Conservation (phyloP, 768 basidiomycete species). For the Daedaleopsis sinensis region DNA sequence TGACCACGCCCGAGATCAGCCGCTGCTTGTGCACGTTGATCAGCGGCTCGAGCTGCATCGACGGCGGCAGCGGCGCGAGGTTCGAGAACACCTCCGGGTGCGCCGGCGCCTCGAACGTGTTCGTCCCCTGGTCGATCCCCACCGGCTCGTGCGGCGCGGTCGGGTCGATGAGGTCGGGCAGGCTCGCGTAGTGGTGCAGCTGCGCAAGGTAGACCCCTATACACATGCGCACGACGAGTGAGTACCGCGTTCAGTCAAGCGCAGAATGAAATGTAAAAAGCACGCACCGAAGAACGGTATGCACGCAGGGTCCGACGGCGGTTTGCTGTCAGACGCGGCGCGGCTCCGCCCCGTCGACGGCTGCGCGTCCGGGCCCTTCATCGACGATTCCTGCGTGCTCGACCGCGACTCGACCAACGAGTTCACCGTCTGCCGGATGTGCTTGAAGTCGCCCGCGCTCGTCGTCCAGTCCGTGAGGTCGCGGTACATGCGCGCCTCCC, state of each 20-base stretch:
- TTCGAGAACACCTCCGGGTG: constrained; percentile 81
- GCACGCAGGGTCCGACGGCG: constrained; percentile 53
- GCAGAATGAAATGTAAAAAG: background rate
- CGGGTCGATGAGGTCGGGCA: constrained; percentile 84
- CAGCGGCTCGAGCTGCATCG: constrained; percentile 82
- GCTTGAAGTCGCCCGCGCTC: constrained; percentile 69
- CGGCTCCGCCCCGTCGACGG: constrained; percentile 36
- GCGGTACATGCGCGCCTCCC: constrained; percentile 73
- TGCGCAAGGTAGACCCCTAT: constrained; percentile 79
- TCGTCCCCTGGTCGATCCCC: constrained; percentile 61
- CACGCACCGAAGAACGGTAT: constrained; percentile 81
- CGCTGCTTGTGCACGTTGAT: constrained; percentile 92
- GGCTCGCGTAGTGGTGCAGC: constrained; percentile 59
- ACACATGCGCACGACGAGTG: constrained; percentile 3
- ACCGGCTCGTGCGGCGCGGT: constrained; percentile 74
- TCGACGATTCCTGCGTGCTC: constrained; percentile 54
- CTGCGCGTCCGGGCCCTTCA: constrained; percentile 45
- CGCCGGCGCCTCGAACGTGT: constrained; percentile 67
- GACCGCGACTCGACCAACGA: constrained; percentile 70
- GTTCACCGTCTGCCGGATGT: constrained; percentile 67
- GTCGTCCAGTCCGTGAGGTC: constrained; percentile 72
- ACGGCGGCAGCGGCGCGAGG: constrained; percentile 68
- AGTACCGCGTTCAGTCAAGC: background rate
- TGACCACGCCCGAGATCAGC: constrained; percentile 78
- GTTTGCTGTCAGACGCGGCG: constrained; percentile 43